Evolutionary conservation across 768 basidiomycete species (phyloP), one percentile per base, ranked within the genome.

Genomic region (Termitomyces sp.): DNA sequence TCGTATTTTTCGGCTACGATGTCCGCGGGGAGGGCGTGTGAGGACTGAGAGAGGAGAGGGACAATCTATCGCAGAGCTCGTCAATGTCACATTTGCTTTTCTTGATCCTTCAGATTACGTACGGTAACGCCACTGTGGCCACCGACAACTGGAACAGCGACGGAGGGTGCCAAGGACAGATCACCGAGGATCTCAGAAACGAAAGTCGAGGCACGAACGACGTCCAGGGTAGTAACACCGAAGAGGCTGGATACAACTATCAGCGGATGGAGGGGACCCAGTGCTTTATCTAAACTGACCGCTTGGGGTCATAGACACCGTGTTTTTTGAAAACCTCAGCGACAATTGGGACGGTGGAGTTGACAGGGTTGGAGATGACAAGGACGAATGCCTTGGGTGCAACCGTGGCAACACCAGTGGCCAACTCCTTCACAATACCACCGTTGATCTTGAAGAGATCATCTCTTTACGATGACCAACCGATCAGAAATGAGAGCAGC

Each of bases 401-500:
- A 49, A 75, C 69, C 16, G 81, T 85, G 16, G 96, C 95, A 65
- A 94, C 91, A 32, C 91, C 94, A 36, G 84, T 88, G 16, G 95
- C 96, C 58, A 99, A 85, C 67, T 93, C 92, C 65, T 87, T 87
- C 58, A 98, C 90, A 70, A 99, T 99, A 47, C 94, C 94, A 56
- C 93, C 97, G 75, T 99, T 99, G 80, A 95, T 97, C 92, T 95
- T 94, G 87, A 98, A 96, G 24, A 96, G 81, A 72, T 97, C 94
- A 72, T 97, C 94, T 72, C 93, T 94, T 24, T 20, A 57, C 51
- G 48, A 43, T 56, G 36, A 32, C 16, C 42, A 57, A 37, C 16
- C 64, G 39, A 67, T 61, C 59, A 61, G 41, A 39, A n/a, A 59
- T 60, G 54, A 42, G 46, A 29, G 54, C 3, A 31, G 47, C 12